Percentiles rank a stretch among this genome's conserved stretches.
phyloP scores from a whole-genome alignment of 1,284 basidiomycete genomes.

The Leccinum cinnamomeum region DNA sequence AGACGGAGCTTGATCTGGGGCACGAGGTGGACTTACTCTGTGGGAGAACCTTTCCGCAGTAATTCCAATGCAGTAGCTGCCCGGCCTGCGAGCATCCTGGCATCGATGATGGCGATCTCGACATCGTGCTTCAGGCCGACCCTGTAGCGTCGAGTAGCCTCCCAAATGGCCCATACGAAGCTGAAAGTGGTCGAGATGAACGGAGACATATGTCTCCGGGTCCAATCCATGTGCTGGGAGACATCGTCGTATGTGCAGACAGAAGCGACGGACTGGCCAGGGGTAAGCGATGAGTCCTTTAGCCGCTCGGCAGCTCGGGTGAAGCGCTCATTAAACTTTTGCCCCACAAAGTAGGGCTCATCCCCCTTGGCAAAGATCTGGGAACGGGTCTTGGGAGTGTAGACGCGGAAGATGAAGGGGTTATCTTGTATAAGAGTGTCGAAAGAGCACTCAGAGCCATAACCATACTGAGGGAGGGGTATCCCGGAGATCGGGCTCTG shows the following conservation, averaged over 20 bases:
- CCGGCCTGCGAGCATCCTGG: slow-evolving; percentile 51
- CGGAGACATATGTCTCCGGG: slow-evolving; percentile 62
- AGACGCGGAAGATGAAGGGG: slow-evolving; percentile 73
- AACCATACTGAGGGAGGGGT: slow-evolving; percentile 68
- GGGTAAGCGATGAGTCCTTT: slow-evolving; percentile 24
- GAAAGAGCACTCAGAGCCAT: slow-evolving; percentile 61
- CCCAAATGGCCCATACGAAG: slow-evolving; percentile 78
- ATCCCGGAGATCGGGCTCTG: slow-evolving; percentile 27
- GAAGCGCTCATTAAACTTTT: slow-evolving; percentile 56
- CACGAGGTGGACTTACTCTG: slow-evolving; percentile 47
- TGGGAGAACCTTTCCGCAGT: slow-evolving; percentile 47
- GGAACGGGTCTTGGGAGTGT: slow-evolving; percentile 64
- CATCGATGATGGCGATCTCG: slow-evolving; percentile 76
- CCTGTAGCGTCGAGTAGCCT: slow-evolving; percentile 71
- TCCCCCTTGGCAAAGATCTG: slow-evolving; percentile 47
- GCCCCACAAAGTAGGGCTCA: slow-evolving; percentile 64
- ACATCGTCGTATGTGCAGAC: slow-evolving; percentile 58
- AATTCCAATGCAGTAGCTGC: slow-evolving; percentile 66
- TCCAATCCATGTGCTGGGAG: slow-evolving; percentile 70
- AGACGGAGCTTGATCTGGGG: slow-evolving; percentile 1
- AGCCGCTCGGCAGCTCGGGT: slow-evolving; percentile 42
- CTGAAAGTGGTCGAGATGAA: slow-evolving; percentile 76
- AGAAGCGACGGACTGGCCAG: slow-evolving; percentile 36
- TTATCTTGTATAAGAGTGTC: slow-evolving; percentile 59
- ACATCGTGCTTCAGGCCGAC: slow-evolving; percentile 67